Percentiles rank a stretch among this genome's conserved stretches.
Evolutionary conservation across 495 filamentous ascomycete genomes (phyloP).

Genomic region (Beverwykella pulmonaria): DNA sequence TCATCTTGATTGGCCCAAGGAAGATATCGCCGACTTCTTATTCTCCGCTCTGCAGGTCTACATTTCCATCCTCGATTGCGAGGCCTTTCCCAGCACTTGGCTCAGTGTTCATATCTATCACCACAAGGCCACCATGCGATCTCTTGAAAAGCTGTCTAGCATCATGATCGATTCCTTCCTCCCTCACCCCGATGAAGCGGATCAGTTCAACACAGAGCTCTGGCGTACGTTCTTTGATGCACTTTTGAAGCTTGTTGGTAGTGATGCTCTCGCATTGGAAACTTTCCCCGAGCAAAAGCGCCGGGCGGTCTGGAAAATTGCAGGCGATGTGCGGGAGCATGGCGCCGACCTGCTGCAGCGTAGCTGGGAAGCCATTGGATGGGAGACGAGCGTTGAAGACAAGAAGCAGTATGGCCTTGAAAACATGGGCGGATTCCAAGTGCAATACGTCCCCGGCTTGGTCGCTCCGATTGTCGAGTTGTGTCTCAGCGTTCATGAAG

Average conservation of each 20-base stretch:
- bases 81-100: conserved; percentile 89
- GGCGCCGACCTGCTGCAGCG: conserved; percentile 81
- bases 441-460: conserved; percentile 93
- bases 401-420: conserved; percentile 70
- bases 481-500: conserved; percentile 93
- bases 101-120: conserved; percentile 93
- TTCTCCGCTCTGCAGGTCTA: conserved; percentile 77
- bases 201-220: conserved; percentile 86
- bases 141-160: conserved; percentile 78
- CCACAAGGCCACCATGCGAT: conserved; percentile 86
- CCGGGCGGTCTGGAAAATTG: conserved; percentile 97
- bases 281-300: conserved; percentile 97
- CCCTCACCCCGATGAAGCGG: conserved; percentile 87
- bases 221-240: conserved; percentile 94
- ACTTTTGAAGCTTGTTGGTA: conserved; percentile 84
- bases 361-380: conserved; percentile 96
- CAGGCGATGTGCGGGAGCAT: conserved; percentile 90
- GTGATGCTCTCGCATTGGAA: conserved; percentile 84
- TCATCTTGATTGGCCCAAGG: conserved; percentile 69
- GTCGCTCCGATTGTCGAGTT: conserved; percentile 91
- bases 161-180: conserved; percentile 78
- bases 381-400: conserved; percentile 85
- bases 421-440: conserved; percentile 93
- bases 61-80: conserved; percentile 83
- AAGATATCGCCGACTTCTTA: conserved; percentile 74